Conservation (phyloP, 2,329 filamentous ascomycete genomes). For the Trichoderma sp. region DNA sequence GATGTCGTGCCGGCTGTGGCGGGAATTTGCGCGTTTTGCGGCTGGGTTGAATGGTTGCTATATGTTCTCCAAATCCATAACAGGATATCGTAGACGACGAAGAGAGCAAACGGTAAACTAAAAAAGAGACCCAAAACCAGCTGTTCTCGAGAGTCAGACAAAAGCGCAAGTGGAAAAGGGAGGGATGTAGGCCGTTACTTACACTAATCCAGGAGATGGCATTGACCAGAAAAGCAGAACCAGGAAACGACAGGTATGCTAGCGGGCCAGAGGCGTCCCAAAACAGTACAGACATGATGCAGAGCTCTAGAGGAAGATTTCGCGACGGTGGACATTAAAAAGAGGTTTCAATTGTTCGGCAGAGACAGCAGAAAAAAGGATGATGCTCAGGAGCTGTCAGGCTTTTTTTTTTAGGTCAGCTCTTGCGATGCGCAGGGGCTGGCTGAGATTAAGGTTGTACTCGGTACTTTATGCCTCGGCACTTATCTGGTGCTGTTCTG, state of each 20-base stretch:
- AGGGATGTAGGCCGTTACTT: constrained; percentile 29
- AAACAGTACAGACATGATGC: constrained; percentile 31
- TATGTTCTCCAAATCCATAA: constrained; percentile 56
- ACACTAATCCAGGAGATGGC: constrained; percentile 44
- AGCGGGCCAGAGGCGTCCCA: constrained; percentile 32
- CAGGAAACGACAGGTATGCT: constrained; percentile 33
- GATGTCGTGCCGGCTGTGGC: not conserved
- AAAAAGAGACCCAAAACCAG: constrained; percentile 49
- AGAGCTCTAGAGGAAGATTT: not conserved
- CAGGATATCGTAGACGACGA: constrained; percentile 53
- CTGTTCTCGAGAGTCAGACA: constrained; percentile 34
- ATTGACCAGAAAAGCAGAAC: constrained; percentile 39
- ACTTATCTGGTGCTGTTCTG: not conserved
- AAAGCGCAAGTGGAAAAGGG: not conserved
- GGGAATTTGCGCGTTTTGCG: constrained; percentile 4
- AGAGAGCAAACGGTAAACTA: constrained; percentile 48
- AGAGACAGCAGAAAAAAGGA: not conserved
- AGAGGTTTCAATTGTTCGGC: not conserved
- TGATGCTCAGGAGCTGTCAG: constrained; percentile 17
- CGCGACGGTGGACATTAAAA: not conserved
- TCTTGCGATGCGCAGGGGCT: constrained; percentile 11
- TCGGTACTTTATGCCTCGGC: constrained; percentile 8
- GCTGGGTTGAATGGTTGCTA: constrained; percentile 28
- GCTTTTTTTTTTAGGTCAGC: not conserved
- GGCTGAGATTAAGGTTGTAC: not conserved